Percentiles rank a stretch among this genome's conserved stretches.
phyloP scores from a whole-genome alignment of 1,139 yeast genomes.

The Taphrina communis region DNA sequence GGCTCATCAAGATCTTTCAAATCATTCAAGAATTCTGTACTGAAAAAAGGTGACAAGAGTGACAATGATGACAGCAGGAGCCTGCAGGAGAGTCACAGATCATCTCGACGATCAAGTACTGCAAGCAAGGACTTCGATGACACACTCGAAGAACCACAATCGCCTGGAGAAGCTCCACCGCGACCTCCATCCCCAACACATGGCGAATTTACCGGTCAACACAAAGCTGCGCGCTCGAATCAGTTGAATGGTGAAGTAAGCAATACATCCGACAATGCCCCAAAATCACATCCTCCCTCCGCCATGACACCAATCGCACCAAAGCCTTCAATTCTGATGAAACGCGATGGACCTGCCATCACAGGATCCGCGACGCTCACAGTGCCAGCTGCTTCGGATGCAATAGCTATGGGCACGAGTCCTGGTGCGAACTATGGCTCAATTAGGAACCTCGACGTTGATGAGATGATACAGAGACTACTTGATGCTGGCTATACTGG shows the following conservation, averaged over 20 bases:
- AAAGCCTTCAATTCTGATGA: slow-evolving; percentile 43
- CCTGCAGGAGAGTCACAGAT: slow-evolving; percentile 13
- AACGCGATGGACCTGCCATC: slow-evolving; percentile 37
- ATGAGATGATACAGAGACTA: slow-evolving; percentile 84
- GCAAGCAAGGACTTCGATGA: slow-evolving; percentile 29
- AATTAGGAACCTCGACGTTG: slow-evolving; percentile 58
- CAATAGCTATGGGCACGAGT: slow-evolving; percentile 23
- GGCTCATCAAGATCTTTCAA: slow-evolving; percentile 53
- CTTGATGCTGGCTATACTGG: slow-evolving; percentile 96
- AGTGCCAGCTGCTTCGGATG: slow-evolving; percentile 31
- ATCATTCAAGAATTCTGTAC: slow-evolving; percentile 47
- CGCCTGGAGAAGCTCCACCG: slow-evolving; percentile 24
- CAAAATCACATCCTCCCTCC: slow-evolving; percentile 41
- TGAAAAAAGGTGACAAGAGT: slow-evolving; percentile 29
- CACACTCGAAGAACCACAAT: slow-evolving; percentile 27
- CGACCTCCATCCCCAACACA: slow-evolving; percentile 41
- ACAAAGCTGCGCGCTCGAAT: slow-evolving; percentile 22
- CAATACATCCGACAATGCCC: slow-evolving; percentile 34
- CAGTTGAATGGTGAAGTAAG: slow-evolving; percentile 34
- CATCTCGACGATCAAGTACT: slow-evolving; percentile 35
- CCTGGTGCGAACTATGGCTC: slow-evolving; percentile 37
- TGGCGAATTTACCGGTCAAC: slow-evolving; percentile 37
- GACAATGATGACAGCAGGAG: slow-evolving; percentile 22
- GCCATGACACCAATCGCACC: slow-evolving; percentile 42
- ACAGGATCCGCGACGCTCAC: slow-evolving; percentile 41